Percentiles rank a stretch among this genome's conserved stretches.
phyloP scores from a whole-genome alignment of 164 flowering plant species.

The Nymphaea thermarum region DNA sequence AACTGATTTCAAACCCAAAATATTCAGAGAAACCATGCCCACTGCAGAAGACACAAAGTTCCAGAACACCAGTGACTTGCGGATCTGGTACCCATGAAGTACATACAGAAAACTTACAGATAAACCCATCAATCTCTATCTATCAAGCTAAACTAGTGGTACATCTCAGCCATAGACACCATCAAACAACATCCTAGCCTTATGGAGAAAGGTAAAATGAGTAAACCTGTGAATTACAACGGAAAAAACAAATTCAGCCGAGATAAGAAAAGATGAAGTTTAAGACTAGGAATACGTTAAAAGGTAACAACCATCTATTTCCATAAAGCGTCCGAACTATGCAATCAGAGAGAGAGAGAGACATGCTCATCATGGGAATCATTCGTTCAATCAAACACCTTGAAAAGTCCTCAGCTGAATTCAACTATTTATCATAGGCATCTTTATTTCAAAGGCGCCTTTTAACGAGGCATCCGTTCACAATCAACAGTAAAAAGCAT shows the following conservation, averaged over 20 bases:
- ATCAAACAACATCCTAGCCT: not conserved
- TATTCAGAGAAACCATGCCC: too few relatives aligned
- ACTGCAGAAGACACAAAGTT: too few relatives aligned
- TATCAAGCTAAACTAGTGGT: too few relatives aligned
- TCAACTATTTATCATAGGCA: too few relatives aligned
- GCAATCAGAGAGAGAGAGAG: not conserved
- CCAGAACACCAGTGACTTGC: too few relatives aligned
- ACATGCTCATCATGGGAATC: not conserved
- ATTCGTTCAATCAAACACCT: not conserved
- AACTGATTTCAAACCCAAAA: too few relatives aligned
- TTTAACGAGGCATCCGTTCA: not conserved
- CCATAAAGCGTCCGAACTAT: not conserved
- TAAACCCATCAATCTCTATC: not conserved
- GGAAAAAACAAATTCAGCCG: not conserved
- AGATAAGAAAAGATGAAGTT: not conserved
- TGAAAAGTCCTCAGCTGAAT: too few relatives aligned
- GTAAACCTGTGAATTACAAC: not conserved
- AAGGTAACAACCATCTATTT: not conserved
- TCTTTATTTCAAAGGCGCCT: too few relatives aligned
- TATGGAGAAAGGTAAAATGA: not conserved
- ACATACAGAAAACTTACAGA: not conserved
- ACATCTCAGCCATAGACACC: too few relatives aligned
- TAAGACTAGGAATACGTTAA: too few relatives aligned
- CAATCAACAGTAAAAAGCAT: not conserved
- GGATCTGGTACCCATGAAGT: not conserved